Base-by-base conservation (phyloP, 139 green algal species). In the Chlorella sp. region DNA sequence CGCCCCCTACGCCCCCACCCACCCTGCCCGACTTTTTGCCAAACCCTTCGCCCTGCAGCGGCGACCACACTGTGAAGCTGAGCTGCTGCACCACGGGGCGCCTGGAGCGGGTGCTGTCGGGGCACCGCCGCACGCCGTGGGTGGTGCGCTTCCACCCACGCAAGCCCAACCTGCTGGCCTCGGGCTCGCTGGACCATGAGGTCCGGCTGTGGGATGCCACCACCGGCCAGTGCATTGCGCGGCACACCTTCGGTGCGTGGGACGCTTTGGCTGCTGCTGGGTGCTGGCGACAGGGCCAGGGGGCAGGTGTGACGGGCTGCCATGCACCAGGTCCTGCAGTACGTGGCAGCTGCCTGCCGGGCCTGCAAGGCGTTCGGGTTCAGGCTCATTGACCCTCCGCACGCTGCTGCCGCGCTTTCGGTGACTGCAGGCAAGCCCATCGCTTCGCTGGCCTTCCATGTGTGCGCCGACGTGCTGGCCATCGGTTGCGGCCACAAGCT, bases 21-120 rank as follows among this genome's bases (percentile, higher is more conserved):
- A n/a, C n/a, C n/a, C n/a, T n/a, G n/a, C n/a, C n/a, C n/a, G n/a
- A n/a, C n/a, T 11, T 55, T 11, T 11, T 11, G 7, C 7, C 44
- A 55, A 55, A 28, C 68, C 39, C 41, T 17, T 17, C 39, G 2
- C n/a, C 26, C 47, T 87, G 83, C 93, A 97, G 94, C 81, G 96
- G 96, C 21, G 96, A 98, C 78, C 96, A 98, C 86, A 98, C 96
- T 1, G 96, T 98, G 11, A 98, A 98, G 85, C 87, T 98, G 23
- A 94, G 92, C 5, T 89, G 86, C 67, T 94, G 88, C 21, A 51
- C 47, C n/a, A 97, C 88, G 13, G 90, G 92, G 2, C 74, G 44
- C 41, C 88, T 92, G 38, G 18, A 97, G 26, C 83, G 85, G 23
- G 85, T 89, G 23, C 89, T 98, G 30, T 68, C 73, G 4, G 96